Conservation (phyloP, 2,329 filamentous ascomycete species). For the Nigrograna mackinnonii region DNA sequence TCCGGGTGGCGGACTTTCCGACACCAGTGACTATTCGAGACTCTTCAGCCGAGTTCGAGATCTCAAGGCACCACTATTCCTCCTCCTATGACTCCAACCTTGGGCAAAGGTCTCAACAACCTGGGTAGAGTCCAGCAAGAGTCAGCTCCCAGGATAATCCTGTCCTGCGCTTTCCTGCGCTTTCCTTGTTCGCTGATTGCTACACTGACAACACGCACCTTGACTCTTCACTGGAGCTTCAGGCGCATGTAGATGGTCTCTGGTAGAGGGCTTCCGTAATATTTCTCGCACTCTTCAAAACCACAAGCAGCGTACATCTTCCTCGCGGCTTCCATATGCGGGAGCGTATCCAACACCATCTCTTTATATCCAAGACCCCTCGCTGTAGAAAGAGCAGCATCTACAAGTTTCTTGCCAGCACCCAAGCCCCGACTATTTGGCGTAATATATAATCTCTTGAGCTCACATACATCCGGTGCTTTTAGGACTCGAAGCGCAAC, state of each 20-base stretch:
- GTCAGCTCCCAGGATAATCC: too few relatives aligned
- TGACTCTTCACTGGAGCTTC: too few relatives aligned
- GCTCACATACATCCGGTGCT: slow-evolving; percentile 47
- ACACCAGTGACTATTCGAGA: too few relatives aligned
- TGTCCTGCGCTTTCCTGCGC: too few relatives aligned
- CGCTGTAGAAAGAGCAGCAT: slow-evolving; percentile 50
- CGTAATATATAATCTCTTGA: slow-evolving; percentile 61
- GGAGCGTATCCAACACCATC: slow-evolving; percentile 61
- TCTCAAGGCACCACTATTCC: too few relatives aligned
- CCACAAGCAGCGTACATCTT: slow-evolving; percentile 54
- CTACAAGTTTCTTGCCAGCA: slow-evolving; percentile 53
- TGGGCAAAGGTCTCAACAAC: too few relatives aligned
- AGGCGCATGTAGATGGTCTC: slow-evolving; percentile 57
- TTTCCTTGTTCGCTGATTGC: too few relatives aligned
- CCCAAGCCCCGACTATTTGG: slow-evolving; percentile 54
- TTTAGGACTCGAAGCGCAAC: slow-evolving; percentile 48
- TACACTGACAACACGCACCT: too few relatives aligned
- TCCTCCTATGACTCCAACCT: too few relatives aligned
- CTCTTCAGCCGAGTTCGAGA: too few relatives aligned
- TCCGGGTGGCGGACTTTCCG: too few relatives aligned
- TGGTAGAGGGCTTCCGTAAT: slow-evolving; percentile 60
- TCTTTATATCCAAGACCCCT: slow-evolving; percentile 53
- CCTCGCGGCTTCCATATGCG: slow-evolving; percentile 55
- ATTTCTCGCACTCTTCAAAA: slow-evolving; percentile 55
- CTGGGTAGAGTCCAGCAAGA: too few relatives aligned